A percentile compares a stretch with the other conserved stretches of the same genome.
phyloP scores from a whole-genome alignment of 2,329 filamentous ascomycete genomes.

The Chaetomiaceae sp. region DNA sequence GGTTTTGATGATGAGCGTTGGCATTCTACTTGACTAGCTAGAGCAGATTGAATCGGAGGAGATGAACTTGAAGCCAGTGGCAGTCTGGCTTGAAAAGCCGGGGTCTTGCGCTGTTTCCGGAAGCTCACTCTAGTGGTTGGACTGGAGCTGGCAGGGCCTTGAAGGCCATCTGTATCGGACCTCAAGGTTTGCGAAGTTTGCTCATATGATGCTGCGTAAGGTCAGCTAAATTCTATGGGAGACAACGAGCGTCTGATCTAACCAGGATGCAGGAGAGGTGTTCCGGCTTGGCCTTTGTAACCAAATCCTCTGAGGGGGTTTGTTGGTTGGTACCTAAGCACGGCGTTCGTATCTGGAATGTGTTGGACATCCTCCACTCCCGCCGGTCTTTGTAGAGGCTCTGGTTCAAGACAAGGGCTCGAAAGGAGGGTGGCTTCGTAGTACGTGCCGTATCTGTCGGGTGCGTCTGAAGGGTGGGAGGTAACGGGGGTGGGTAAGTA shows the following conservation, averaged over 20 bases:
- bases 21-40: background rate
- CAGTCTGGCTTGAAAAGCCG: background rate
- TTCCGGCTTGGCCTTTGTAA: background rate
- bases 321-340: background rate
- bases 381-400: background rate
- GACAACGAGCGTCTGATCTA: background rate
- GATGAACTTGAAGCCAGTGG: background rate
- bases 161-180: background rate
- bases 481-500: conserved; percentile 7
- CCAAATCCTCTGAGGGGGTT: background rate
- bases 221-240: background rate
- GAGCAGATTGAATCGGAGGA: background rate
- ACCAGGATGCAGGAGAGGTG: conserved; percentile 1
- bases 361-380: background rate
- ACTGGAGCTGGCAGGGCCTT: conserved; percentile 17
- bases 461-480: background rate
- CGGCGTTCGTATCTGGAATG: background rate
- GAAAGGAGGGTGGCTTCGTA: background rate
- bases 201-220: background rate
- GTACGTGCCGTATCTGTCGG: background rate
- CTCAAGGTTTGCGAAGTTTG: background rate
- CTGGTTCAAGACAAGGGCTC: background rate
- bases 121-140: conserved; percentile 13
- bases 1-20: conserved; percentile 27
- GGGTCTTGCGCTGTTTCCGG: conserved; percentile 7